Base-by-base conservation (phyloP, 306 rosid genomes). In the Macrotyloma uniflorum region DNA sequence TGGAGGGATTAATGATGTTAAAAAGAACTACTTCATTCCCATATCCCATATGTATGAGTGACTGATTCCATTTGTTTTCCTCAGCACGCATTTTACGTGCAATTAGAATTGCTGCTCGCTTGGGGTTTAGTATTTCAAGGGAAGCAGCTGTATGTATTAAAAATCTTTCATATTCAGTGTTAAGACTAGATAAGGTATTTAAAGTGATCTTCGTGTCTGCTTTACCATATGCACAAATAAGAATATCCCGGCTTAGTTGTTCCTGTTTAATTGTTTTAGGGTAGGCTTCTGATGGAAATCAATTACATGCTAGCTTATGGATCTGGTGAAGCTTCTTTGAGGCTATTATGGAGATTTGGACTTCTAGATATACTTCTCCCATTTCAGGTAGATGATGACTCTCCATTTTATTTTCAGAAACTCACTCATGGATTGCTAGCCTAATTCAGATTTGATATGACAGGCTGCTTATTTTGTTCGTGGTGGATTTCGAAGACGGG, bases 21-120 rank as follows among this genome's bases (percentile, higher is more conserved):
- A 22, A 5, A 22, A 6, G 50, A 49, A 8, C 12, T 50, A 74
- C 12, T 79, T 43, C 13, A 4, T 13, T 43, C 61, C 26, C 77
- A 63, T 32, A 23, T 72, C 55, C 66, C 51, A 20, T 50, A 1
- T 36, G 28, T 38, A 42, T 59, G 70, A 40, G 69, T 53, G 7
- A 70, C 49, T 74, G 33, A 61, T 67, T 72, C 53, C 58, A 22
- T 76, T 30, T 88, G 13, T 72, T 67, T 61, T 78, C 33, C 84
- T 83, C 90, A 94, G 97, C 97, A 84, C 95, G 97, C 72, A 94
- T 94, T 72, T 84, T 94, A 47, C 95, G 97, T 80, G 98, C 85
- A 74, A 83, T 94, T 82, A 89, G 98, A 77, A 72, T 92, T 53
- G 96, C 97, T 55, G 97, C 97, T 77, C 97, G 95, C 68, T 90